Evolutionary conservation across 208 protist species (phyloP).

Genomic region (Wallacemonas sp.): DNA sequence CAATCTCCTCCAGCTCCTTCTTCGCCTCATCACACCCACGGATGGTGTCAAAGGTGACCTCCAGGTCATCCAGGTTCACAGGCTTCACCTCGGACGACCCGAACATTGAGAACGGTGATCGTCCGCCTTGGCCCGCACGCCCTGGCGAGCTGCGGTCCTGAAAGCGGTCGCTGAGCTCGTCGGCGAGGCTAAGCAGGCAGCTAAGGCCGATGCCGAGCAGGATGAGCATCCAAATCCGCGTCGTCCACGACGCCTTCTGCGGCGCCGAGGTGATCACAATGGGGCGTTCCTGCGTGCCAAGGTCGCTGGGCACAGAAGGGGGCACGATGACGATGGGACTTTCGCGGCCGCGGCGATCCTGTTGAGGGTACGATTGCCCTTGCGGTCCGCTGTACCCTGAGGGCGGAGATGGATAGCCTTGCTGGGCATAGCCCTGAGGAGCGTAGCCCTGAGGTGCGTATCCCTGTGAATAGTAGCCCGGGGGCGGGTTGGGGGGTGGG

Average conservation of each 20-base stretch:
- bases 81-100: slow-evolving; percentile 60
- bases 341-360: slow-evolving; percentile 19
- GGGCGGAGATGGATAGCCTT: slow-evolving; percentile 1
- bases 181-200: slow-evolving; percentile 53
- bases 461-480: slow-evolving; percentile 19
- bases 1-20: slow-evolving; percentile 91
- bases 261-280: slow-evolving; percentile 78
- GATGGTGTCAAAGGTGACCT: slow-evolving; percentile 87
- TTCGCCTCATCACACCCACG: slow-evolving; percentile 92
- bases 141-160: slow-evolving; percentile 28
- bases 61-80: slow-evolving; percentile 77
- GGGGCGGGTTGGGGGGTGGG: slow-evolving; percentile 51
- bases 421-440: not conserved
- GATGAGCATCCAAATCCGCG: slow-evolving; percentile 65
- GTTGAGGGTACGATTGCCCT: slow-evolving; percentile 22
- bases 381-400: not conserved
- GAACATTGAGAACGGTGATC: slow-evolving; percentile 42
- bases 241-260: slow-evolving; percentile 65
- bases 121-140: slow-evolving; percentile 25
- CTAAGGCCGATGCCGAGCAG: slow-evolving; percentile 78
- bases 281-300: slow-evolving; percentile 78
- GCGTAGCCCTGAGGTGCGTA: not conserved
- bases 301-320: slow-evolving; percentile 34
- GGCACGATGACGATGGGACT: slow-evolving; percentile 18
- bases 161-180: slow-evolving; percentile 46